phyloP scores from a whole-genome alignment of 352 stramenopile species.

The Phytophthora podocarpi region DNA sequence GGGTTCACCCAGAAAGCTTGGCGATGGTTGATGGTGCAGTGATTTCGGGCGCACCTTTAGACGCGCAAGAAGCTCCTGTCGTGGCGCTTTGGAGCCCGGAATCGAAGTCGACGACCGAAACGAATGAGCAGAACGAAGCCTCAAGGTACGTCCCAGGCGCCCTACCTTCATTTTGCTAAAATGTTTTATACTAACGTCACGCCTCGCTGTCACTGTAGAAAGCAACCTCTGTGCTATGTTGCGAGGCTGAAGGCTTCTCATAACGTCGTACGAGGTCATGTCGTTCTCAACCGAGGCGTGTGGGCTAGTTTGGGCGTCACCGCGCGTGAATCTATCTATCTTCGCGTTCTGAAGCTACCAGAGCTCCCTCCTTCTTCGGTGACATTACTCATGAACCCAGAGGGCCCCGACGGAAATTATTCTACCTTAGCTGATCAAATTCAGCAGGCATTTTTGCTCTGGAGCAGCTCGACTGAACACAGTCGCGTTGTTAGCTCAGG shows the following conservation, averaged over 20 bases:
- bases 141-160: constrained; percentile 11
- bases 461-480: constrained; percentile 22
- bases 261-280: constrained; percentile 35
- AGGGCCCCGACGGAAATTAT: constrained; percentile 3
- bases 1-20: constrained; percentile 67
- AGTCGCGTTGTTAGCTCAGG: constrained; percentile 39
- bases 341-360: constrained; percentile 64
- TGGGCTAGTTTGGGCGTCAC: constrained; percentile 21
- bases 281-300: constrained; percentile 43
- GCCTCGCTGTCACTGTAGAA: constrained; percentile 10
- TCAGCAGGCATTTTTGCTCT: constrained; percentile 43
- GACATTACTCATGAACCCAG: constrained; percentile 28
- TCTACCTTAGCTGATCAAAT: constrained; percentile 13
- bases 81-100: constrained; percentile 43
- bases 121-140: constrained; percentile 14
- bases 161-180: neutral
- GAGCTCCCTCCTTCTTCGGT: constrained; percentile 40
- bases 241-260: constrained; percentile 48
- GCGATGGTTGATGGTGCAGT: constrained; percentile 64
- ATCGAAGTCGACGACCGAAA: constrained; percentile 11
- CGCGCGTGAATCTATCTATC: constrained; percentile 28
- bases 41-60: constrained; percentile 26
- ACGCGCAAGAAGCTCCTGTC: constrained; percentile 44
- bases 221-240: constrained; percentile 30
- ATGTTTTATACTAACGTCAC: neutral